Conservation (phyloP, 352 stramenopile genomes). For the Pythium scleroteichum region DNA sequence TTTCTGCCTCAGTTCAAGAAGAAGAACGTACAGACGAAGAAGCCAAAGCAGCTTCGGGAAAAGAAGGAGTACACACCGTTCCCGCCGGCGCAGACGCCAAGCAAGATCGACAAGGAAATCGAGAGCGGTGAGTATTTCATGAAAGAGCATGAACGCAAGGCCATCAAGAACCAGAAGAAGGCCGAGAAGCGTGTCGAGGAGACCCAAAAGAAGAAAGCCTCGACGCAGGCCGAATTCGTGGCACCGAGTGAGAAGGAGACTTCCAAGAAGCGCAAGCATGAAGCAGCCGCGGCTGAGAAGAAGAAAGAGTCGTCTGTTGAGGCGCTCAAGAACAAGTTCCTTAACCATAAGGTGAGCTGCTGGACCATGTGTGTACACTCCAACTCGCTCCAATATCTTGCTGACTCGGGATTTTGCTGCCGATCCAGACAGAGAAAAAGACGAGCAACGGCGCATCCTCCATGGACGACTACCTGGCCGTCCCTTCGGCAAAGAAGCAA, state of each 20-base stretch:
- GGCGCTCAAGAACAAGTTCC: constrained; percentile 82
- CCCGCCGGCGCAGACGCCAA: constrained; percentile 93
- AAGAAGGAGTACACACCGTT: constrained; percentile 99
- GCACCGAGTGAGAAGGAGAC: constrained; percentile 78
- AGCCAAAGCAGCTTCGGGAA: constrained; percentile 85
- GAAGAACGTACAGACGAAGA: constrained; percentile 98
- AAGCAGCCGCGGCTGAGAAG: constrained; percentile 40
- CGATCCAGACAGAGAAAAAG: constrained; percentile 40
- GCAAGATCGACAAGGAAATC: constrained; percentile 98
- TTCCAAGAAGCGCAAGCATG: constrained; percentile 77
- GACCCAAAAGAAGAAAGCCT: constrained; percentile 65
- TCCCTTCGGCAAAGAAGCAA: constrained; percentile 58
- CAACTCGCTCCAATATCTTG: neutral
- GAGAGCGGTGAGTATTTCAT: constrained; percentile 99
- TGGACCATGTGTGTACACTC: no score
- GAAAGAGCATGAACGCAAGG: constrained; percentile 94
- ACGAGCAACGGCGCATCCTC: constrained; percentile 30
- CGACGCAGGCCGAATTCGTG: constrained; percentile 75
- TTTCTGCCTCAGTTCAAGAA: constrained; percentile 99
- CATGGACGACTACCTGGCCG: constrained; percentile 64
- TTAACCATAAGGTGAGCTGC: constrained; percentile 60
- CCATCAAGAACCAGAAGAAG: constrained; percentile 91
- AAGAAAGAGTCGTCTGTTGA: constrained; percentile 59
- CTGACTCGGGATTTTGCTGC: neutral
- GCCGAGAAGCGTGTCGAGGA: constrained; percentile 57